These are phyloP conservation scores for Colletotrichum karsti DNA, from an alignment of 2,329 filamentous ascomycete species.

Conservation along the genomic window DNA sequence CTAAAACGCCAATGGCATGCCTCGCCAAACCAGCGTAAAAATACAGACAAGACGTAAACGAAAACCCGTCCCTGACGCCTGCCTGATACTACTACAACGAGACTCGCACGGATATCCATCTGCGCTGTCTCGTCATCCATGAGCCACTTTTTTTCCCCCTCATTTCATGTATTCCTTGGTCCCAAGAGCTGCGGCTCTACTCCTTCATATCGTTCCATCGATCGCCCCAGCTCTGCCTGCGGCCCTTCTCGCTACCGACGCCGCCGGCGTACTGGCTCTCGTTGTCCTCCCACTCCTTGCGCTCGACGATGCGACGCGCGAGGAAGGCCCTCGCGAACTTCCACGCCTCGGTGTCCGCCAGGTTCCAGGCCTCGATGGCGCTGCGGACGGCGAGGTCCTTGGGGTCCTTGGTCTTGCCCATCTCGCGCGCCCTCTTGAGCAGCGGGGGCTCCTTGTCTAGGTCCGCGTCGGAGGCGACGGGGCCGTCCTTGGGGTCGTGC, in stretches of 20 bases:
- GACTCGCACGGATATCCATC: background rate
- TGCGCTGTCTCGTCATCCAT: background rate
- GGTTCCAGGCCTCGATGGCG: conserved; percentile 71
- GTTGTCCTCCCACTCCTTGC: conserved; percentile 74
- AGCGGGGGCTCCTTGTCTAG: conserved; percentile 63
- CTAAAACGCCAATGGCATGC: conserved; percentile 14
- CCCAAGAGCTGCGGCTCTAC: background rate
- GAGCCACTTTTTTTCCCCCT: background rate
- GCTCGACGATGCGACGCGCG: conserved; percentile 69
- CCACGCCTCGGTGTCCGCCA: conserved; percentile 82
- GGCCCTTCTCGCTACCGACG: conserved; percentile 60
- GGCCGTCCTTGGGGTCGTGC: conserved; percentile 56
- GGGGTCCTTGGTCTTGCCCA: conserved; percentile 50
- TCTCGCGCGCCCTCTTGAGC: conserved; percentile 55
- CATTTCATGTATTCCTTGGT: background rate
- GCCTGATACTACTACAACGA: conserved; percentile 11
- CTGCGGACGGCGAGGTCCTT: conserved; percentile 56
- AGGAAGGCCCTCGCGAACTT: conserved; percentile 75
- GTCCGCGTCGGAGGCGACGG: conserved; percentile 60
- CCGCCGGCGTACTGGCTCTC: conserved; percentile 72
- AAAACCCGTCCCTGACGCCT: background rate
- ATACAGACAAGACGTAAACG: background rate
- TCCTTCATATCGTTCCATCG: conserved; percentile 44
- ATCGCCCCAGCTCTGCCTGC: conserved; percentile 39
- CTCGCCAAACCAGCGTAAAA: background rate